Conservation (phyloP, 345 rosid genomes). For the Gossypium sturtianum region DNA sequence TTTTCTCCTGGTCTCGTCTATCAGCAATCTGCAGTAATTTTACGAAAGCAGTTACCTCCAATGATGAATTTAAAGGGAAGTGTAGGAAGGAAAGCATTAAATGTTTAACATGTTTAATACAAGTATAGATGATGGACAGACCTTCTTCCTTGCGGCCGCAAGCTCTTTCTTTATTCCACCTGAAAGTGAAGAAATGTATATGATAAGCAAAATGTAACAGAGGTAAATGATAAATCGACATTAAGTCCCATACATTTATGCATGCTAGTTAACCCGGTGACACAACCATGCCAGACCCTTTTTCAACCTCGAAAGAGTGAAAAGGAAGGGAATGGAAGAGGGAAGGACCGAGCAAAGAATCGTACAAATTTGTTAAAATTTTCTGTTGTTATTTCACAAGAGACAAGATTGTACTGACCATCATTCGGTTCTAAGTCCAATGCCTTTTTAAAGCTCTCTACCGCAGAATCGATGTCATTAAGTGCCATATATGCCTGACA, state of each 20-base stretch:
- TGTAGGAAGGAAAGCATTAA: background rate
- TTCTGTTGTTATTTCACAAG: background rate
- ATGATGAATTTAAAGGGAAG: background rate
- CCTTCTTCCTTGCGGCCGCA: conserved; percentile 31
- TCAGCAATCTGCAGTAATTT: conserved; percentile 26
- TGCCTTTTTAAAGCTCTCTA: conserved; percentile 61
- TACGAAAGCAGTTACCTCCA: background rate
- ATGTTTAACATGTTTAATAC: background rate
- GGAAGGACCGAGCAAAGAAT: too few species aligned
- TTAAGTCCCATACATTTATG: background rate
- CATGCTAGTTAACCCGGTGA: background rate
- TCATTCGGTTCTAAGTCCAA: conserved; percentile 58
- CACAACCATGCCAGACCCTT: background rate
- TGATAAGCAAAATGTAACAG: background rate
- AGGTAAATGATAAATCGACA: background rate
- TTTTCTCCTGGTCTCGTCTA: conserved; percentile 29
- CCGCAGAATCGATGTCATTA: conserved; percentile 54
- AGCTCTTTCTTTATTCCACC: conserved; percentile 34
- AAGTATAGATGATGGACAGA: background rate
- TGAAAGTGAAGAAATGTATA: conserved; percentile 6
- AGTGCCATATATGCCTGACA: conserved; percentile 57
- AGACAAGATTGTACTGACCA: conserved; percentile 26
- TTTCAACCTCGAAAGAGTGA: background rate
- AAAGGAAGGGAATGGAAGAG: background rate
- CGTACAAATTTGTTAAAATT: background rate